Percentiles rank a stretch among this genome's conserved stretches.
These are phyloP conservation scores for Acmispon strigosus DNA, from an alignment of 306 rosid species.

Conservation along the genomic window DNA sequence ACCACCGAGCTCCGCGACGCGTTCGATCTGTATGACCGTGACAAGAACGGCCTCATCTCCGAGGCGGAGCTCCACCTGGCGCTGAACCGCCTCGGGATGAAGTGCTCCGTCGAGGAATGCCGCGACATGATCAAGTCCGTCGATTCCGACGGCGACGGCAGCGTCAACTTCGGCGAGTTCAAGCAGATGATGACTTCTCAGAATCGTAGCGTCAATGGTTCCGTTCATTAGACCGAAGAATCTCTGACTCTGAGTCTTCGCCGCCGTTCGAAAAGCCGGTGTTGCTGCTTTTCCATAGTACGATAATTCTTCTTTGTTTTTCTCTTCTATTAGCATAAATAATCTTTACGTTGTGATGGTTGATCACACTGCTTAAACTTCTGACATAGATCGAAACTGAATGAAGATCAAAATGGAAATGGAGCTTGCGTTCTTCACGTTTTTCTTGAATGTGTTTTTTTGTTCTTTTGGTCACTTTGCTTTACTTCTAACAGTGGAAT, in stretches of 20 bases:
- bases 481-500: background rate
- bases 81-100: constrained; percentile 57
- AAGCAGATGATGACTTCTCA: constrained; percentile 61
- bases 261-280: background rate
- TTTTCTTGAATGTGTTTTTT: background rate
- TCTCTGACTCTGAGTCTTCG: background rate
- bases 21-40: constrained; percentile 73
- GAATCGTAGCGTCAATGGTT: constrained; percentile 1
- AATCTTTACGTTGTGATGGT: background rate
- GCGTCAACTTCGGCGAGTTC: constrained; percentile 74
- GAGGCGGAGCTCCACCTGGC: constrained; percentile 55
- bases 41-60: constrained; percentile 73
- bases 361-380: background rate
- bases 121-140: constrained; percentile 60
- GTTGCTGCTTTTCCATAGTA: background rate
- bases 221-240: constrained; percentile 15
- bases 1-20: constrained; percentile 56
- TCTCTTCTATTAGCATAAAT: background rate
- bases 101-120: constrained; percentile 57
- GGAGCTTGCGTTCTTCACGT: background rate
- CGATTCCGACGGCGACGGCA: constrained; percentile 73
- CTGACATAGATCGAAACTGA: background rate
- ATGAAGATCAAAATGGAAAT: background rate
- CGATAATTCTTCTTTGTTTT: background rate
- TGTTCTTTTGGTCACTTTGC: background rate